Conservation (phyloP, 805 yeast genomes). For the Candida maesae region DNA sequence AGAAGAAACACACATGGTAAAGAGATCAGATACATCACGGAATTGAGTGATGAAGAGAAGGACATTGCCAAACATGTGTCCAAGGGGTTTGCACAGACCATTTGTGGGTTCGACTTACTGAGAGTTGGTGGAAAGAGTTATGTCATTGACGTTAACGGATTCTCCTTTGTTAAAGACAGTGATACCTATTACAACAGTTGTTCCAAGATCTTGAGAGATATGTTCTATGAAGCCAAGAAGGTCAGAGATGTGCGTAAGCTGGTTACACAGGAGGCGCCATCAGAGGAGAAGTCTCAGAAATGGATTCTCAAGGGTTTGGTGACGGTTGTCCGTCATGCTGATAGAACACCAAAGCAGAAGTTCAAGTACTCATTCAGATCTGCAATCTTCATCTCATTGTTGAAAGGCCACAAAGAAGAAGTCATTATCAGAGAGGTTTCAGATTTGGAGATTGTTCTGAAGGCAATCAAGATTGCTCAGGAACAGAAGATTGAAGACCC, state of each 20-base stretch:
- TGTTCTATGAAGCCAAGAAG: constrained; percentile 63
- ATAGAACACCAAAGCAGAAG: constrained; percentile 97
- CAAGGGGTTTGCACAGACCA: constrained; percentile 78
- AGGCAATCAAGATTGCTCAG: constrained; percentile 78
- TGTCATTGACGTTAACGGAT: constrained; percentile 97
- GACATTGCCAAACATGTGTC: constrained; percentile 78
- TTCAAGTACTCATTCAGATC: constrained; percentile 92
- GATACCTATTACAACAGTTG: constrained; percentile 79
- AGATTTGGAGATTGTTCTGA: constrained; percentile 80
- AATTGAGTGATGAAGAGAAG: constrained; percentile 69
- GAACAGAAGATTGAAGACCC: constrained; percentile 77
- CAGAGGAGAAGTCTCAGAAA: constrained; percentile 57
- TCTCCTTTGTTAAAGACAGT: constrained; percentile 95
- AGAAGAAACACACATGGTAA: constrained; percentile 96
- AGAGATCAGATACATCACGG: constrained; percentile 88
- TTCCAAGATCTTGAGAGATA: constrained; percentile 68
- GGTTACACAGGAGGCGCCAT: constrained; percentile 32
- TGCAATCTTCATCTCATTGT: constrained; percentile 75
- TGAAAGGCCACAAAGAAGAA: constrained; percentile 94
- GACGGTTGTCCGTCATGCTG: constrained; percentile 92
- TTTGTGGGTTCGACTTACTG: constrained; percentile 93
- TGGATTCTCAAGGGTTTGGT: constrained; percentile 97
- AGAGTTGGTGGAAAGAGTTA: constrained; percentile 85
- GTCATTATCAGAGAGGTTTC: constrained; percentile 89
- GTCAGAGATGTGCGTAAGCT: constrained; percentile 39